Conservation (phyloP, 2,329 filamentous ascomycete genomes). For the Cladosporium austrohemisphaericum region DNA sequence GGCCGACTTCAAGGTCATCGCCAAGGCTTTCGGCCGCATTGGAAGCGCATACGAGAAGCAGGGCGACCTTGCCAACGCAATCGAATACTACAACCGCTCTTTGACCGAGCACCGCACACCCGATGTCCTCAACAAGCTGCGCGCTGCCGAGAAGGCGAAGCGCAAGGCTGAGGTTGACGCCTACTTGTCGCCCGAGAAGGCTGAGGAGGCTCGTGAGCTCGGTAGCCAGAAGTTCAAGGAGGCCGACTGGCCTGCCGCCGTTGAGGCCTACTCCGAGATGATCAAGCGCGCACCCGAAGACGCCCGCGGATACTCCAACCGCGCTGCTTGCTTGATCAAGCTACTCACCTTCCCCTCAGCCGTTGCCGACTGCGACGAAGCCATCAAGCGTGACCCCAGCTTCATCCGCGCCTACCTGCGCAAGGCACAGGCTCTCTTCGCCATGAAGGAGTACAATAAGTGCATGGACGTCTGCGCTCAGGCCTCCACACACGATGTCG, state of each 20-base stretch:
- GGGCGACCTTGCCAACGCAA: conserved; percentile 72
- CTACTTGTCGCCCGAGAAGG: conserved; percentile 86
- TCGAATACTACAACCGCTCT: conserved; percentile 88
- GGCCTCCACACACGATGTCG: conserved; percentile 71
- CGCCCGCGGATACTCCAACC: conserved; percentile 93
- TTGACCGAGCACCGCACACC: conserved; percentile 96
- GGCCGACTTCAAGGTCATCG: conserved; percentile 96
- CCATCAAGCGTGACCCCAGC: conserved; percentile 83
- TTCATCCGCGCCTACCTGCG: conserved; percentile 96
- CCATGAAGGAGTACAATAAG: conserved; percentile 97
- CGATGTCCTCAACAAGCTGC: conserved; percentile 88
- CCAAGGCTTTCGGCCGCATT: conserved; percentile 95
- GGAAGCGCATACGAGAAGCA: conserved; percentile 90
- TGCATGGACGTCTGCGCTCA: conserved; percentile 85
- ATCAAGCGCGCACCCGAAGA: conserved; percentile 91
- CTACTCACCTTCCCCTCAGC: conserved; percentile 92
- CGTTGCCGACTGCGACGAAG: conserved; percentile 84
- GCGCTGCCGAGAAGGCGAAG: conserved; percentile 83
- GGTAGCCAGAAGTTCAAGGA: conserved; percentile 98
- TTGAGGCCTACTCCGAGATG: conserved; percentile 94
- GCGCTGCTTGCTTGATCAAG: conserved; percentile 94
- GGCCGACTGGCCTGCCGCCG: conserved; percentile 88
- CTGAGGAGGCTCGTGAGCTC: conserved; percentile 89
- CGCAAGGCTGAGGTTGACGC: conserved; percentile 69
- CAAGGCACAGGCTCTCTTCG: conserved; percentile 91